A percentile compares a stretch with the other conserved stretches of the same genome.
Evolutionary conservation across 2,329 filamentous ascomycete species (phyloP).

Genomic region (Clonostachys rhizophaga): DNA sequence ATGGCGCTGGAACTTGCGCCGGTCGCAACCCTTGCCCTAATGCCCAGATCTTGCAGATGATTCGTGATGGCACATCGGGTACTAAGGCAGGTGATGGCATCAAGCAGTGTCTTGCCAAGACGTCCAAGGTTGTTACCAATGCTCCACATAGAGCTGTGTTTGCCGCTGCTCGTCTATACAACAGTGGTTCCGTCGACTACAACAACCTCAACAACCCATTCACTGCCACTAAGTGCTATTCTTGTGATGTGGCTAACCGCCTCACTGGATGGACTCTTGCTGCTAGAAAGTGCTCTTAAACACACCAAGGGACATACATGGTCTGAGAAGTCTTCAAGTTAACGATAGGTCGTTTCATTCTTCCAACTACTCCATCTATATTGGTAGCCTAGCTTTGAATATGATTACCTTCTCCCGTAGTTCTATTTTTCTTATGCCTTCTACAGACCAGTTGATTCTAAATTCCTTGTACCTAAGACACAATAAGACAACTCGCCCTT

Average conservation of each 20-base stretch:
- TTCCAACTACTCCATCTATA: too few species aligned
- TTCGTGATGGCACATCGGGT: constrained; percentile 7
- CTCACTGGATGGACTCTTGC: constrained; percentile 12
- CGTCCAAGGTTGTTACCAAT: constrained; percentile 1
- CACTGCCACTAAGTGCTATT: constrained; percentile 11
- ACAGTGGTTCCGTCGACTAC: constrained; percentile 13
- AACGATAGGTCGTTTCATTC: too few species aligned
- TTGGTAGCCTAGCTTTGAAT: too few species aligned
- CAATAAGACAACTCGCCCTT: too few species aligned
- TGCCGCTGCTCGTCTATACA: constrained; percentile 11
- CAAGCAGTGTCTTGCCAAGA: constrained; percentile 4
- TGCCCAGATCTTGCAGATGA: constrained; percentile 7
- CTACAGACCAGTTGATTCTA: too few species aligned
- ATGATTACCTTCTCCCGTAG: too few species aligned
- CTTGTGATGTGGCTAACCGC: constrained; percentile 12
- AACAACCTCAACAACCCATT: constrained; percentile 10
- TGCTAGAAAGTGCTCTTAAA: background rate
- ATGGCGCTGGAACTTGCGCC: constrained; percentile 7
- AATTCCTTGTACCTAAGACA: too few species aligned
- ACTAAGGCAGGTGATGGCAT: constrained; percentile 7
- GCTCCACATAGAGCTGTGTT: constrained; percentile 5
- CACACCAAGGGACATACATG: background rate
- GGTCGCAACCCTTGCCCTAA: constrained; percentile 6
- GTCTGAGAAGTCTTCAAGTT: too few species aligned
- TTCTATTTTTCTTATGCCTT: too few species aligned